Evolutionary conservation across 139 green algal species (phyloP), one percentile per base, ranked within the genome.

Genomic region (Micractinium conductrix): DNA sequence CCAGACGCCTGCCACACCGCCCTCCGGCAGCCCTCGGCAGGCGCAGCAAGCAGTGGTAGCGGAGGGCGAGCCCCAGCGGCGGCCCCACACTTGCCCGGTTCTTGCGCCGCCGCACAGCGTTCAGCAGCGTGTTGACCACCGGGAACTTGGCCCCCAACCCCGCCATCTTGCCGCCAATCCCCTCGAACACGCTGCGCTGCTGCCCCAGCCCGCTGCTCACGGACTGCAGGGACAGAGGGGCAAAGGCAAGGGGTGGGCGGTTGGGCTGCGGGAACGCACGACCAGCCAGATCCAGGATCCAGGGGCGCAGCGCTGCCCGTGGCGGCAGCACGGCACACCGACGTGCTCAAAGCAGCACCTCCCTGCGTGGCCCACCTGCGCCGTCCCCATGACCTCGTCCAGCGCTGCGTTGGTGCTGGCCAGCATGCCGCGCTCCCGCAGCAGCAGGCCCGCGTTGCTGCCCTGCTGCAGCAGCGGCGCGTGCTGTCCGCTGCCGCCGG

Each of bases 311-410:
- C 9, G 14, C 14, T 3, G 55, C 8, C 14, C 4, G 3, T 63
- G 6, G 4, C 4, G 7, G 55, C 55, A 63, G 55, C n/a, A n/a
- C n/a, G n/a, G n/a, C n/a, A n/a, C n/a, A n/a, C n/a, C n/a, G n/a
- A n/a, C n/a, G n/a, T n/a, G n/a, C n/a, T n/a, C n/a, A n/a, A n/a
- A n/a, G 24, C 42, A 42, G 71, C 9, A 4, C 26, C 2, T n/a
- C n/a, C n/a, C n/a, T n/a, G n/a, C n/a, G n/a, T 38, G 3, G 14
- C 16, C 2, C 45, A 80, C 74, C 75, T 81, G 7, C 5, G 96
- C 95, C 43, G 94, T 89, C 12, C 89, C 91, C 44, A 99, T 89
- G 14, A 98, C 92, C 30, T 97, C 94, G 86, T 99, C 95, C 43
- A 98, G 53, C 22, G 88, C 88, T 0, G 88, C 63, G 35, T 91